Evolutionary conservation across 257 asterid genomes (phyloP).

Genomic region (Nicotiana knightiana): DNA sequence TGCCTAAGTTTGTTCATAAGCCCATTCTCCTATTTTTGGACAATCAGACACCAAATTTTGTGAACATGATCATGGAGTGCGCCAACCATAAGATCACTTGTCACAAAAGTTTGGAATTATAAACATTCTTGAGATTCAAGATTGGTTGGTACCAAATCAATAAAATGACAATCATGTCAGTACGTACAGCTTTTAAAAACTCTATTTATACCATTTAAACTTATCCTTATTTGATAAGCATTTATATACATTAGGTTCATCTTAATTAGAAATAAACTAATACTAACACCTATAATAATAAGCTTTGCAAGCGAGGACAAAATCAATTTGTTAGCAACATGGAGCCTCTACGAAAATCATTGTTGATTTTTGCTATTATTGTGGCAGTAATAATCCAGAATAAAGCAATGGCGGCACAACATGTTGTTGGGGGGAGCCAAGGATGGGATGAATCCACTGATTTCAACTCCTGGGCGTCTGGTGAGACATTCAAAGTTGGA

Average conservation of each 20-base stretch:
- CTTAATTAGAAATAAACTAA: neutral
- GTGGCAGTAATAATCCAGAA: neutral
- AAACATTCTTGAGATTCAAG: slow-evolving; percentile 4
- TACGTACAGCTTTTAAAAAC: neutral
- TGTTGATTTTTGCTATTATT: slow-evolving; percentile 8
- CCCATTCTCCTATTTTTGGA: neutral
- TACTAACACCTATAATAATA: neutral
- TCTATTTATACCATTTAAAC: neutral
- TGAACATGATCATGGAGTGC: neutral
- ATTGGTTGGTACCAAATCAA: neutral
- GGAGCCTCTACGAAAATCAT: slow-evolving; percentile 20
- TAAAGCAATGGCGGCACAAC: slow-evolving; percentile 43
- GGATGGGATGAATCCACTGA: slow-evolving; percentile 86
- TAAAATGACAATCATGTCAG: neutral
- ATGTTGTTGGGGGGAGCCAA: slow-evolving; percentile 70
- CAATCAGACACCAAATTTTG: neutral
- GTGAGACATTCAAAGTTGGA: slow-evolving; percentile 71
- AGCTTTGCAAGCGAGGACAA: neutral
- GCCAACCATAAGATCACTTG: neutral
- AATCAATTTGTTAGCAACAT: slow-evolving; percentile 10
- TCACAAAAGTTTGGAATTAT: neutral
- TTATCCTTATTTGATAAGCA: neutral
- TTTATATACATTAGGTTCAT: neutral
- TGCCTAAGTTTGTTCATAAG: neutral
- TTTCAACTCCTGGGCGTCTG: slow-evolving; percentile 65